phyloP scores from a whole-genome alignment of 1,139 yeast genomes.

The Candida smagusa region DNA sequence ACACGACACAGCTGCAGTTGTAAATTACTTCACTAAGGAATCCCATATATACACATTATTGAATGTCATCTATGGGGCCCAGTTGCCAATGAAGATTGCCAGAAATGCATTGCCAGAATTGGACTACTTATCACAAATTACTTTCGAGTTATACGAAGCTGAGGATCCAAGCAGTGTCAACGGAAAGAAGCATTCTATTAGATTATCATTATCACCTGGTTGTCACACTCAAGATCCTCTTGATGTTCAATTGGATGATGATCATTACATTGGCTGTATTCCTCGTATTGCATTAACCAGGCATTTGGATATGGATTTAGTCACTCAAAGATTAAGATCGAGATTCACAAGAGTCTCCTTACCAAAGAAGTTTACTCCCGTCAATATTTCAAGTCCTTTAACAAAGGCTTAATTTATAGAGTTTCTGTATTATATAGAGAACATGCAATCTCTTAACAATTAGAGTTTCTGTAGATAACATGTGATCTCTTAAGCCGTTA shows the following conservation, averaged over 20 bases:
- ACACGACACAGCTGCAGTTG: slow-evolving; percentile 76
- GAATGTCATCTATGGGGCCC: slow-evolving; percentile 90
- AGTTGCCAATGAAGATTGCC: slow-evolving; percentile 89
- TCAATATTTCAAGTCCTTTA: slow-evolving; percentile 73
- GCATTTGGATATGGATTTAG: slow-evolving; percentile 89
- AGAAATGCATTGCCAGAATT: slow-evolving; percentile 94
- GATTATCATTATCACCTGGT: slow-evolving; percentile 91
- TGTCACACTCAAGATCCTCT: slow-evolving; percentile 97
- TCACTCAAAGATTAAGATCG: slow-evolving; percentile 74
- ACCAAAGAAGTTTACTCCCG: slow-evolving; percentile 90
- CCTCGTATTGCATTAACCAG: slow-evolving; percentile 87
- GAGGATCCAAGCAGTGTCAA: slow-evolving; percentile 56
- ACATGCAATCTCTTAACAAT: too few relatives aligned
- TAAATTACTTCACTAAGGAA: slow-evolving; percentile 93
- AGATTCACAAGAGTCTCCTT: slow-evolving; percentile 83
- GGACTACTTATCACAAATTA: slow-evolving; percentile 92
- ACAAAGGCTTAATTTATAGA: slow-evolving; percentile 12
- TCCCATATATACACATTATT: slow-evolving; percentile 92
- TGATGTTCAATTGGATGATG: slow-evolving; percentile 93
- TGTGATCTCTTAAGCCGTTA: too few relatives aligned
- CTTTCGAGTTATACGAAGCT: slow-evolving; percentile 87
- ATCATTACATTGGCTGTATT: slow-evolving; percentile 94
- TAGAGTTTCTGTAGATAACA: too few relatives aligned
- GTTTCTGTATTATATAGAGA: too few relatives aligned
- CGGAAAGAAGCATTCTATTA: slow-evolving; percentile 79